Conservation (phyloP, 305 asterid species). For the Fraxinus velutina region DNA sequence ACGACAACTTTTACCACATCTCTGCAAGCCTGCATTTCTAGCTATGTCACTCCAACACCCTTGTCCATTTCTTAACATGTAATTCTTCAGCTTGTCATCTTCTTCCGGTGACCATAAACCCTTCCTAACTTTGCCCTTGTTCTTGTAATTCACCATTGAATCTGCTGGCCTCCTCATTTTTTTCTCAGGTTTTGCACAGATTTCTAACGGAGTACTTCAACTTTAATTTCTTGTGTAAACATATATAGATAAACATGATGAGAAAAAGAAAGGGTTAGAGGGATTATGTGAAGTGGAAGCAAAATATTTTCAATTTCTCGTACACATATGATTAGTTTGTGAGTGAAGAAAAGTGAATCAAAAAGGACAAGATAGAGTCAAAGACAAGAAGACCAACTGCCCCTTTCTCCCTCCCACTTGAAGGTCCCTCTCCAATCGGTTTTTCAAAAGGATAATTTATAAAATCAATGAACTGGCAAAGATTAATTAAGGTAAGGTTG, state of each 20-base stretch:
- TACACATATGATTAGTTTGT: neutral
- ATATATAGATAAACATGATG: slow-evolving; percentile 29
- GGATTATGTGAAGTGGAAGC: slow-evolving; percentile 98
- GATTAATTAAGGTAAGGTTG: neutral
- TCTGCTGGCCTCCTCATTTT: slow-evolving; percentile 68
- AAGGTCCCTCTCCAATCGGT: slow-evolving; percentile 6
- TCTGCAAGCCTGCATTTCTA: slow-evolving; percentile 66
- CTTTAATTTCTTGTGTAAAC: neutral
- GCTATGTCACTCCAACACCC: slow-evolving; percentile 98
- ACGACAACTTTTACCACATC: slow-evolving; percentile 91
- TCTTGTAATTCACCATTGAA: slow-evolving; percentile 30
- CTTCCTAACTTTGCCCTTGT: slow-evolving; percentile 69
- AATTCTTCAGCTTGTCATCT: slow-evolving; percentile 77
- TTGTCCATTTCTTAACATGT: slow-evolving; percentile 72
- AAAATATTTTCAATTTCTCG: slow-evolving; percentile 47
- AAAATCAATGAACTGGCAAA: slow-evolving; percentile 36
- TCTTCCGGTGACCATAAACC: slow-evolving; percentile 97
- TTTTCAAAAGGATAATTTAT: neutral
- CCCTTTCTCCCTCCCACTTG: slow-evolving; percentile 1
- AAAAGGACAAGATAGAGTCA: slow-evolving; percentile 24
- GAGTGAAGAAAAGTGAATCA: slow-evolving; percentile 14
- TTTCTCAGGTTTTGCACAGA: neutral
- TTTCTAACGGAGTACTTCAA: neutral
- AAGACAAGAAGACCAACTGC: neutral
- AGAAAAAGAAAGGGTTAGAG: slow-evolving; percentile 20